Percentiles rank a stretch among this genome's conserved stretches.
These are phyloP conservation scores for Cercophora newfieldiana DNA, from an alignment of 495 filamentous ascomycete species.

Conservation along the genomic window DNA sequence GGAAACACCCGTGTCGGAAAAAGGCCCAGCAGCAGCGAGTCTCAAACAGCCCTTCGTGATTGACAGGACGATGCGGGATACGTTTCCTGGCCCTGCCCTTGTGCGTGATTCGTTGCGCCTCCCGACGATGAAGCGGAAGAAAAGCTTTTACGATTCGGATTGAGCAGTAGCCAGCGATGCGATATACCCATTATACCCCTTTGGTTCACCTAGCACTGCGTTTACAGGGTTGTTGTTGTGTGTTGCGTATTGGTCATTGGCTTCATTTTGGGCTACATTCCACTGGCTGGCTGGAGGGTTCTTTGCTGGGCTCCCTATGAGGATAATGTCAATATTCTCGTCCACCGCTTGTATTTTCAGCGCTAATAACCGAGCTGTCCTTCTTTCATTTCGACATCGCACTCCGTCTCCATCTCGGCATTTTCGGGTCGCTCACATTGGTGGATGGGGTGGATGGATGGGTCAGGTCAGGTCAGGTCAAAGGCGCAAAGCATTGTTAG, in stretches of 20 bases:
- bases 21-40: conserved; percentile 1
- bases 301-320: not conserved
- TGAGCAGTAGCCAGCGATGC: not conserved
- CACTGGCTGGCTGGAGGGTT: not conserved
- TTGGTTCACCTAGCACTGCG: not conserved
- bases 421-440: not conserved
- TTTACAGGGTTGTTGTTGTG: not conserved
- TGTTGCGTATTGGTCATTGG: conserved; percentile 1
- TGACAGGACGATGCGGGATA: not conserved
- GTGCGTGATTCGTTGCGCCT: conserved; percentile 14
- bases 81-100: not conserved
- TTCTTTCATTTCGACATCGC: not conserved
- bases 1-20: conserved; percentile 41
- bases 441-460: too few species aligned
- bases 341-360: not conserved
- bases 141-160: conserved; percentile 10
- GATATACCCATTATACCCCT: not conserved
- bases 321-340: not conserved
- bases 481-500: not conserved
- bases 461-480: not conserved
- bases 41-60: not conserved
- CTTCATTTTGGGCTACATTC: not conserved
- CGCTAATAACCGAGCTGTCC: not conserved
- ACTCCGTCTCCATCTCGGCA: not conserved
- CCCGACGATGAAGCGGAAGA: conserved; percentile 10